A percentile compares a stretch with the other conserved stretches of the same genome.
phyloP scores from a whole-genome alignment of 2,329 filamentous ascomycete species.

The Herpotrichia juniperi region DNA sequence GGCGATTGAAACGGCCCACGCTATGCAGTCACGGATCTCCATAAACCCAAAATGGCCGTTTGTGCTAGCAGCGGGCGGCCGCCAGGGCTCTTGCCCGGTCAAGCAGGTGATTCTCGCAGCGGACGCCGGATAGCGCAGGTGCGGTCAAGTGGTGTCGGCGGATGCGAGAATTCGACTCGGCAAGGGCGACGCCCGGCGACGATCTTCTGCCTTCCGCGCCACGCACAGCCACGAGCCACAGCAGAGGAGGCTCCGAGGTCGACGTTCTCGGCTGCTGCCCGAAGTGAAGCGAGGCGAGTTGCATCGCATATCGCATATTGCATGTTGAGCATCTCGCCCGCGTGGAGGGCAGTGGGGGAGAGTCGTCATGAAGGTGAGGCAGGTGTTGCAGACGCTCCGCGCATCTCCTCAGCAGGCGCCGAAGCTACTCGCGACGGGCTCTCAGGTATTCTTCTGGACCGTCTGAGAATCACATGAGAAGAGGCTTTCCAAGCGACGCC shows the following conservation, averaged over 20 bases:
- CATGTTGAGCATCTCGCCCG: too few relatives aligned
- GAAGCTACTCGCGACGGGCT: slow-evolving; percentile 35
- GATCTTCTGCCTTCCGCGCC: too few relatives aligned
- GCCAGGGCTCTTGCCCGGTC: neutral
- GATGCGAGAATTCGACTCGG: too few relatives aligned
- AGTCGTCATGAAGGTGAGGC: neutral
- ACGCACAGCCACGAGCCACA: neutral
- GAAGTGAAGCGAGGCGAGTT: too few relatives aligned
- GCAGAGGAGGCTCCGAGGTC: too few relatives aligned
- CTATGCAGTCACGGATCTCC: slow-evolving; percentile 10
- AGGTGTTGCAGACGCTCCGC: slow-evolving; percentile 7
- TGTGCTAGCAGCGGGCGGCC: slow-evolving; percentile 5
- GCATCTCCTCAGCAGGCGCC: slow-evolving; percentile 45
- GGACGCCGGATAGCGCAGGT: neutral
- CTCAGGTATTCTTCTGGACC: slow-evolving; percentile 29
- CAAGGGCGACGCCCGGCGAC: too few relatives aligned
- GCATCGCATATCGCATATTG: too few relatives aligned
- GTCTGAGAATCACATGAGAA: slow-evolving; percentile 29
- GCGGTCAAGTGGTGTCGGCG: slow-evolving; percentile 11
- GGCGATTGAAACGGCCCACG: slow-evolving; percentile 33
- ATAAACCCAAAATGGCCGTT: neutral
- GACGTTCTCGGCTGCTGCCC: too few relatives aligned
- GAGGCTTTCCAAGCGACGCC: slow-evolving; percentile 24
- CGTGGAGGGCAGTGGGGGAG: neutral
- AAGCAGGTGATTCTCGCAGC: neutral